Base-by-base conservation (phyloP, 768 basidiomycete genomes). In the Strobilomyces dryophilus region DNA sequence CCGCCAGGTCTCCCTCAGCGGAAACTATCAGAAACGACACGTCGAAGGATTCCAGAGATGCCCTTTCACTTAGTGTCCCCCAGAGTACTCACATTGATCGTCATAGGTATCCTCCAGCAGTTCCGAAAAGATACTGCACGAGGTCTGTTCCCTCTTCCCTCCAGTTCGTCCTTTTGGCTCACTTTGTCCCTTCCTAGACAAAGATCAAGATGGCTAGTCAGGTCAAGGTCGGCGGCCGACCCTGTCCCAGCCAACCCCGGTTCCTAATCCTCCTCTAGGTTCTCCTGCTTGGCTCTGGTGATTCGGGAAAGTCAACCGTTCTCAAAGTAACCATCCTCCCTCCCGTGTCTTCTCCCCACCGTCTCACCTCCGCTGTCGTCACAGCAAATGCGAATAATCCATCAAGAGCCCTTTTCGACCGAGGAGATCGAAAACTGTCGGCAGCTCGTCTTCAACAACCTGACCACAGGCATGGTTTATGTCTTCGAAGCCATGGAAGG, bases 341-440 rank as follows among this genome's bases (percentile, higher is more conserved):
- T 37, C n/a, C 17, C 20, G 35, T 9, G 9, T 1, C 4, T 4
- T 17, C 3, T 46, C 14, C 8, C 39, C 9, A 21, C 27, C 18
- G n/a, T 37, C 50, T 62, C 42, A 60, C n/a, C 42, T 14, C 24
- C 7, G 24, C 24, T 4, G 24, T 24, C 8, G 15, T 26, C 21
- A 20, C 54, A 94, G 89, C 94, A 98, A 87, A 98, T 98, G 95
- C 85, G 94, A 36, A 76, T 97, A 35, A 97, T 99, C 45, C 95
- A 98, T 71, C 81, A 83, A 53, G 76, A 91, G 1, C 87, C 90
- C 0, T 99, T 97, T 72, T 81, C 85, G 0, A 47, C 80, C 0
- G 79, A 83, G 61, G 97, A 98, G 69, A 79, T 89, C 36, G 95
- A 98, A 70, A 82, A 78, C 14, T 97, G 87, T 62, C 85, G 95